phyloP scores from a whole-genome alignment of 768 basidiomycete species.

The Kwoniella botswanensis region DNA sequence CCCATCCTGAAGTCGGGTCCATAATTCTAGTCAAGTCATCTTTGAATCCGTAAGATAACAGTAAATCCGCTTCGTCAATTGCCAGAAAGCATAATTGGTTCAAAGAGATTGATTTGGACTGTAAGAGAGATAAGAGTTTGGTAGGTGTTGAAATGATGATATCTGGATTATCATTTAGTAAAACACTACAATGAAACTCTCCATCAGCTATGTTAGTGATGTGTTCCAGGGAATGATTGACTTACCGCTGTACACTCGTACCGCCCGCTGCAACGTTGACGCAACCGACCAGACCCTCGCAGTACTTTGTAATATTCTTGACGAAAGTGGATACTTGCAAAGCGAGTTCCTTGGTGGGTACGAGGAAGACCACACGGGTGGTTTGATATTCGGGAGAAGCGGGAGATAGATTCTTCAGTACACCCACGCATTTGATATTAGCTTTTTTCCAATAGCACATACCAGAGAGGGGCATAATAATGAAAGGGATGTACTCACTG shows the following conservation, averaged over 20 bases:
- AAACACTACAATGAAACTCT: constrained; percentile 57
- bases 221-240: background rate
- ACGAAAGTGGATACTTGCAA: constrained; percentile 84
- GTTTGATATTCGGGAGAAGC: constrained; percentile 59
- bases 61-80: constrained; percentile 96
- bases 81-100: constrained; percentile 78
- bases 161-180: constrained; percentile 75
- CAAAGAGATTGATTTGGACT: constrained; percentile 72
- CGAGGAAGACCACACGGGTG: constrained; percentile 67
- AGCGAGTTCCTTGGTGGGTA: constrained; percentile 86
- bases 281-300: constrained; percentile 70
- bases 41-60: constrained; percentile 90
- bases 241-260: constrained; percentile 56
- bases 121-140: constrained; percentile 69
- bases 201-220: background rate
- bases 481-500: constrained; percentile 61
- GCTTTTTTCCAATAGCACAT: background rate
- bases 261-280: constrained; percentile 77
- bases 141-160: constrained; percentile 80
- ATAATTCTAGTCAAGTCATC: constrained; percentile 69
- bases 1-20: constrained; percentile 68
- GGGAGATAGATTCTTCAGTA: constrained; percentile 25
- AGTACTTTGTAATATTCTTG: constrained; percentile 71
- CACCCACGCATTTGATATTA: background rate
- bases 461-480: background rate